phyloP scores from a whole-genome alignment of 768 basidiomycete genomes.

The Boletus rubropictus region DNA sequence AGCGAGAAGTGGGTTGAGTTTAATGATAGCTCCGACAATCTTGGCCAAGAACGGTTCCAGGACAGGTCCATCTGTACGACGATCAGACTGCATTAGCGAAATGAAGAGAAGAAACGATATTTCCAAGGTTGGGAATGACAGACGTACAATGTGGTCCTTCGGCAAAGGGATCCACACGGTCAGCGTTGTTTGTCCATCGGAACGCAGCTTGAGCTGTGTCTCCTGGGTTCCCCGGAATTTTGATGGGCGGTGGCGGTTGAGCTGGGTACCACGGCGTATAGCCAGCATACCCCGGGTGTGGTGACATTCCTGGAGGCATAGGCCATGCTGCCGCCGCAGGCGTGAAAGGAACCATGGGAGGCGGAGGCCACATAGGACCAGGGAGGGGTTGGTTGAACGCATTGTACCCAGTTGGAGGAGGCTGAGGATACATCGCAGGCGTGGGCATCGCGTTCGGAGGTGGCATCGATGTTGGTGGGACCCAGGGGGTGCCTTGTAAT shows the following conservation, averaged over 20 bases:
- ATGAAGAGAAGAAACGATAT: not conserved
- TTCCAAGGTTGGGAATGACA: not conserved
- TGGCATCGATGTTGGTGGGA: slow-evolving; percentile 15
- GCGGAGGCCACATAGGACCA: slow-evolving; percentile 20
- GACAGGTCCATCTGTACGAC: slow-evolving; percentile 58
- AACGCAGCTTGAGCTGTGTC: slow-evolving; percentile 26
- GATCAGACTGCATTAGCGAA: slow-evolving; percentile 12
- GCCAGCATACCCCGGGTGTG: slow-evolving; percentile 16
- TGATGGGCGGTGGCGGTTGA: slow-evolving; percentile 21
- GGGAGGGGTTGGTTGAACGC: slow-evolving; percentile 31
- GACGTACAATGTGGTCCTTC: slow-evolving; percentile 41
- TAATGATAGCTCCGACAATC: slow-evolving; percentile 42
- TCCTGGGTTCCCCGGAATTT: slow-evolving; percentile 16
- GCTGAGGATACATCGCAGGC: slow-evolving; percentile 7
- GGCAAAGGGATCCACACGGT: slow-evolving; percentile 33
- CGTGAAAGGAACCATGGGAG: slow-evolving; percentile 17
- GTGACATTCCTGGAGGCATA: slow-evolving; percentile 23
- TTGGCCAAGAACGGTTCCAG: slow-evolving; percentile 53
- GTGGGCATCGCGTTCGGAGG: slow-evolving; percentile 21
- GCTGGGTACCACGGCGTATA: slow-evolving; percentile 29
- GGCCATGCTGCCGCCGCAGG: slow-evolving; percentile 26
- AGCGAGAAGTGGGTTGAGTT: slow-evolving; percentile 57
- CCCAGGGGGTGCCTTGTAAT: slow-evolving; percentile 26
- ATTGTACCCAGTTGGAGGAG: slow-evolving; percentile 21
- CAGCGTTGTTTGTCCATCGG: slow-evolving; percentile 28